Evolutionary conservation across 768 basidiomycete species (phyloP).

Genomic region (Tylopilus vinaceipallidus): DNA sequence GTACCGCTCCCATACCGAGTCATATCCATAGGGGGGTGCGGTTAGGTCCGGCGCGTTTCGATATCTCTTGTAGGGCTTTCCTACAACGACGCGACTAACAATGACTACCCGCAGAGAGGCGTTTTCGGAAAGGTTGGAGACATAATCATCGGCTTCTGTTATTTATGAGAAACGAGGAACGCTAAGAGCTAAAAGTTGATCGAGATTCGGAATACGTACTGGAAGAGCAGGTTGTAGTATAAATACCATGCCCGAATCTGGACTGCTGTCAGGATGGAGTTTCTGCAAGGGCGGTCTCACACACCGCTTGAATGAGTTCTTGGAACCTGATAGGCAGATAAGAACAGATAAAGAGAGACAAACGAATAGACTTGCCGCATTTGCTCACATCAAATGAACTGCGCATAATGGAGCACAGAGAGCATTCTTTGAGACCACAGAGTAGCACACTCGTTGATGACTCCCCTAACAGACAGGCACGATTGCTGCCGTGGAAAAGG

Average conservation of each 20-base stretch:
- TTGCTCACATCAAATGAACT: slow-evolving; percentile 58
- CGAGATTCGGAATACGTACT: slow-evolving; percentile 40
- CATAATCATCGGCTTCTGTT: slow-evolving; percentile 68
- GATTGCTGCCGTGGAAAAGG: slow-evolving; percentile 67
- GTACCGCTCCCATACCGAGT: slow-evolving; percentile 46
- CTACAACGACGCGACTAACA: slow-evolving; percentile 62
- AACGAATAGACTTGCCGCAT: slow-evolving; percentile 45
- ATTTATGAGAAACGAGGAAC: slow-evolving; percentile 11
- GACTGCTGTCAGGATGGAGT: background rate
- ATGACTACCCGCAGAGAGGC: slow-evolving; percentile 50
- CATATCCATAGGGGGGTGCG: slow-evolving; percentile 54
- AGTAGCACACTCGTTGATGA: slow-evolving; percentile 43
- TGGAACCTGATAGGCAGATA: slow-evolving; percentile 39
- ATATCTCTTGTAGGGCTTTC: slow-evolving; percentile 50
- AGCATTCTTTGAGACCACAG: slow-evolving; percentile 50
- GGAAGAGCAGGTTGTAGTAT: slow-evolving; percentile 63
- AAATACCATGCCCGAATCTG: slow-evolving; percentile 71
- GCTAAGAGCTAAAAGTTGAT: background rate
- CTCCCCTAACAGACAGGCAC: slow-evolving; percentile 58
- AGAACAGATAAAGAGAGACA: slow-evolving; percentile 3
- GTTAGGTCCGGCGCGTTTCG: slow-evolving; percentile 47
- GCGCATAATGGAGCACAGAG: slow-evolving; percentile 55
- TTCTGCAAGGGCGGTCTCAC: background rate
- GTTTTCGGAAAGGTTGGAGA: slow-evolving; percentile 39
- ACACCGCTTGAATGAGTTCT: slow-evolving; percentile 54